A percentile compares a stretch with the other conserved stretches of the same genome.
Evolutionary conservation across 805 yeast genomes (phyloP).

Genomic region (Candida pseudoglaebosa): DNA sequence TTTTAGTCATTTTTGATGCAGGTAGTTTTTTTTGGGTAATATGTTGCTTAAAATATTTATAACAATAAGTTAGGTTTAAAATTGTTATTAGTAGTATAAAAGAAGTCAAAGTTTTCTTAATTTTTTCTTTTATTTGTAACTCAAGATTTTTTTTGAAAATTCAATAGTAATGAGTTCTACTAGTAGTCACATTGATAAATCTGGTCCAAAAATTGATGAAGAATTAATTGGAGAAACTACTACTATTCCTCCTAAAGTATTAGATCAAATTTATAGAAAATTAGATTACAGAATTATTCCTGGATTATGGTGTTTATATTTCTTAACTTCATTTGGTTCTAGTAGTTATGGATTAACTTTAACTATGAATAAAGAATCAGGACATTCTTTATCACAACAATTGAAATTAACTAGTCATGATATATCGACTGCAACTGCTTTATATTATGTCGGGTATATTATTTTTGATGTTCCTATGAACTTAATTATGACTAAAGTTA

Average conservation of each 20-base stretch:
- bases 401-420: slow-evolving; percentile 52
- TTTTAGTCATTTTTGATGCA: not conserved
- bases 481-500: slow-evolving; percentile 68
- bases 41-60: too few relatives aligned
- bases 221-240: slow-evolving; percentile 3
- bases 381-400: slow-evolving; percentile 56
- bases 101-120: not conserved
- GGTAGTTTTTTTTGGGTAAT: not conserved
- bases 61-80: not conserved
- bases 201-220: slow-evolving; percentile 9
- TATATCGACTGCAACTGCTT: slow-evolving; percentile 69
- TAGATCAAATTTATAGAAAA: slow-evolving; percentile 56
- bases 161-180: not conserved
- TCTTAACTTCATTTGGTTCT: slow-evolving; percentile 73
- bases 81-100: too few relatives aligned
- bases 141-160: too few relatives aligned
- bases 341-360: slow-evolving; percentile 73
- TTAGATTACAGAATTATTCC: slow-evolving; percentile 74
- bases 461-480: slow-evolving; percentile 87
- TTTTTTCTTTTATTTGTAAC: not conserved
- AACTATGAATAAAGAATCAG: slow-evolving; percentile 64
- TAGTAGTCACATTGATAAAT: not conserved
- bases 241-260: slow-evolving; percentile 17
- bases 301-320: slow-evolving; percentile 76
- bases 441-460: slow-evolving; percentile 78